These are phyloP conservation scores for Ganoderma boninense DNA, from an alignment of 1,284 basidiomycete genomes.

Conservation along the genomic window DNA sequence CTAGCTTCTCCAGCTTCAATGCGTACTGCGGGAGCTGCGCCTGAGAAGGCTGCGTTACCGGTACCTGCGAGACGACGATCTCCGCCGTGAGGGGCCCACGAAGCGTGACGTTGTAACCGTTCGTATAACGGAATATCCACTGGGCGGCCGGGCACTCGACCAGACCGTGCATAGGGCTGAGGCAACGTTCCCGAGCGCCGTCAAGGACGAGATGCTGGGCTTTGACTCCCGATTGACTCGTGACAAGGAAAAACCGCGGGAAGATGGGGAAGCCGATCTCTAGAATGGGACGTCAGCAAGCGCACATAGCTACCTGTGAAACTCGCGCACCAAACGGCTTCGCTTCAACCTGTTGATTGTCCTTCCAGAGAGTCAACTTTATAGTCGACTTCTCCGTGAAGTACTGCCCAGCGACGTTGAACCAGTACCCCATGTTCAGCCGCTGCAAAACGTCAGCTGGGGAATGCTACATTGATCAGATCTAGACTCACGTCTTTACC, in stretches of 20 bases:
- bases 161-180: slow-evolving; percentile 56
- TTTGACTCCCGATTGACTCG: slow-evolving; percentile 80
- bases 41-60: slow-evolving; percentile 32
- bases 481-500: slow-evolving; percentile 51
- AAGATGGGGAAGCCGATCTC: slow-evolving; percentile 80
- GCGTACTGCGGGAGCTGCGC: slow-evolving; percentile 22
- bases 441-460: slow-evolving; percentile 48
- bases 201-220: slow-evolving; percentile 79
- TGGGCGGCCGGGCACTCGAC: slow-evolving; percentile 73
- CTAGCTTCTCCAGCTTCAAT: slow-evolving; percentile 72
- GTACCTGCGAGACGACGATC: slow-evolving; percentile 47
- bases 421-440: slow-evolving; percentile 71
- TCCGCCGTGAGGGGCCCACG: slow-evolving; percentile 74
- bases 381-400: slow-evolving; percentile 72
- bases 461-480: slow-evolving; percentile 1
- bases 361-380: slow-evolving; percentile 84
- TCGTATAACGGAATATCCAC: slow-evolving; percentile 81
- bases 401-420: slow-evolving; percentile 64
- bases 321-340: slow-evolving; percentile 74
- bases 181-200: slow-evolving; percentile 70
- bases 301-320: slow-evolving; percentile 72
- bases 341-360: slow-evolving; percentile 76
- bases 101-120: slow-evolving; percentile 77
- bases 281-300: slow-evolving; percentile 38
- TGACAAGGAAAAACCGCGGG: slow-evolving; percentile 84